Evolutionary conservation across 164 flowering plant genomes (phyloP).

Genomic region (Berberis vulgaris): DNA sequence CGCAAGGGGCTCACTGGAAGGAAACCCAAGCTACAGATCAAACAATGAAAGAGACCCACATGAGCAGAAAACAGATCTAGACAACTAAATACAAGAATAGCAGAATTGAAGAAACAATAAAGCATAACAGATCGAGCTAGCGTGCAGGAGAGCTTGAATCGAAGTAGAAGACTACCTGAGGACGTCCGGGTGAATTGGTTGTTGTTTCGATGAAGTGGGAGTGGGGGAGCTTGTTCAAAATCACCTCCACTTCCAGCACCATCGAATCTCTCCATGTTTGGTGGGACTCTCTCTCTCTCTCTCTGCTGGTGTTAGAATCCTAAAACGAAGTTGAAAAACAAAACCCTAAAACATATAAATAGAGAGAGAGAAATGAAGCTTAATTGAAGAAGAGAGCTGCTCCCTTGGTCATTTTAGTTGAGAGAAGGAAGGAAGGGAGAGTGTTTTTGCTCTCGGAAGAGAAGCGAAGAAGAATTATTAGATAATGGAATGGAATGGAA

Average conservation of each 20-base stretch:
- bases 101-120: neutral
- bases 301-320: neutral
- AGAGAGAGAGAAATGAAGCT: neutral
- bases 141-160: neutral
- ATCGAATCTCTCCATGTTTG: conserved; percentile 24
- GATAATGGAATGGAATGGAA: too few relatives aligned
- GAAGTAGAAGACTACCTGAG: conserved; percentile 16
- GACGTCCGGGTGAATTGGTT: conserved; percentile 18
- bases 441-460: too few relatives aligned
- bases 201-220: neutral
- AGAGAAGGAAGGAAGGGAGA: too few relatives aligned
- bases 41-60: neutral
- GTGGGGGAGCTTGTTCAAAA: conserved; percentile 10
- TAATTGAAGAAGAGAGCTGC: too few relatives aligned
- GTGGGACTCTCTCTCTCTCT: too few relatives aligned
- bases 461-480: too few relatives aligned
- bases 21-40: too few relatives aligned
- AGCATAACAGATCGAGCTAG: conserved; percentile 9
- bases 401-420: too few relatives aligned
- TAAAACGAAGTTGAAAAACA: too few relatives aligned
- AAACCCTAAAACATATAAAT: neutral
- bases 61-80: conserved; percentile 9
- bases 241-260: conserved; percentile 14
- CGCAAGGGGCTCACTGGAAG: too few relatives aligned
- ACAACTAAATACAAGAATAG: neutral